Evolutionary conservation across 164 flowering plant genomes (phyloP), one percentile per base, ranked within the genome.

Genomic region (Euptelea pleiosperma): DNA sequence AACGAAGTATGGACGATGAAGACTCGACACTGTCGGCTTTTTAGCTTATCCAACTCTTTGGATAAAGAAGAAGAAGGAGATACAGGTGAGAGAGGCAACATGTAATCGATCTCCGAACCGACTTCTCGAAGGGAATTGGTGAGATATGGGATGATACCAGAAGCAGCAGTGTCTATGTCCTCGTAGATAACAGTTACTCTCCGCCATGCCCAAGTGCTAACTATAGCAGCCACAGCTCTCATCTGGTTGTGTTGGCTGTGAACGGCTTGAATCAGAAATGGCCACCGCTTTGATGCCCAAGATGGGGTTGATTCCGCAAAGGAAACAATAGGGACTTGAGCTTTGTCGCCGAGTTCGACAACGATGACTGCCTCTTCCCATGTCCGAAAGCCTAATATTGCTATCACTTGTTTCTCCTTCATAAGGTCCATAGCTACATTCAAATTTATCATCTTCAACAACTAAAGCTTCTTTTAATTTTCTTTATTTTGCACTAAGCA

Each of bases 1-100:
- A 62, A 57, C 2, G 77, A 66, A 4, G 49, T 14, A 14, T 76
- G 77, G 29, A 76, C 73, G 0, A 73, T 35, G 49, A 73, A 76
- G 1, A 76, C 73, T 39, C 75, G 56, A 26, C 67, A 50, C 10
- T 62, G 66, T 16, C 44, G 47, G 0, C 4, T 37, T 52, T 60
- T 70, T 0, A 73, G 71, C 59, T 26, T 65, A 22, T 62, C 47
- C 3, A 77, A 65, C 37, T 70, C 65, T 33, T 58, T n/a, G 8
- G 60, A 26, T n/a, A 41, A 30, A 16, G 36, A 62, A 12, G 64
- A 26, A 53, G 42, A 37, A 8, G 43, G 60, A 39, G n/a, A n/a
- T n/a, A n/a, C n/a, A n/a, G 63, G 62, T 4, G 55, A 21, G 18
- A 73, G 67, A 8, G 62, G 37, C n/a, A n/a, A n/a, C 11, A 69